Conservation (phyloP, 345 rosid species). For the Raphanus sativus region DNA sequence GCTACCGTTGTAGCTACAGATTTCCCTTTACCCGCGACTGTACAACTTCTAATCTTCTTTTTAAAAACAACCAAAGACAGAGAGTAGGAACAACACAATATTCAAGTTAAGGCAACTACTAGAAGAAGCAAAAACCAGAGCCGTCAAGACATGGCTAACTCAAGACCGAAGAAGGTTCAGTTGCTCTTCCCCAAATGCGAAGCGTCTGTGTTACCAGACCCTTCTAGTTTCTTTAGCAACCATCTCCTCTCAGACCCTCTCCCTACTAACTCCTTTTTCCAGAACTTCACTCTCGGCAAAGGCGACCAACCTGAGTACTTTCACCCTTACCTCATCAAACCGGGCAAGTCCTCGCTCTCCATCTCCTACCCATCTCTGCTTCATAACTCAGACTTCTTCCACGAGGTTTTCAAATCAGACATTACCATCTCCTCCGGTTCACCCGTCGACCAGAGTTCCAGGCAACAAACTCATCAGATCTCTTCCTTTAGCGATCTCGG, state of each 20-base stretch:
- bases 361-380: constrained; percentile 65
- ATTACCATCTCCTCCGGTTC: constrained; percentile 64
- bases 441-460: constrained; percentile 35
- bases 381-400: constrained; percentile 55
- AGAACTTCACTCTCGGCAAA: constrained; percentile 75
- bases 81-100: no score
- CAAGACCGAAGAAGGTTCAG: no score
- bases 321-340: constrained; percentile 86
- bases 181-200: constrained; percentile 45
- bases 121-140: no score
- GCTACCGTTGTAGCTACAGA: background rate
- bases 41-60: background rate
- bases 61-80: background rate
- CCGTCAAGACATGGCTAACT: no score
- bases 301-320: constrained; percentile 83
- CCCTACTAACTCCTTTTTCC: constrained; percentile 89
- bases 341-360: constrained; percentile 57
- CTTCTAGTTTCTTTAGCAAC: constrained; percentile 65
- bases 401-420: constrained; percentile 60
- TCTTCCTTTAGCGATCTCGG: constrained; percentile 70
- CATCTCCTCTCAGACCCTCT: constrained; percentile 66
- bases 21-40: background rate
- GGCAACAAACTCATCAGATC: constrained; percentile 50
- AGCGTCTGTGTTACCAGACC: constrained; percentile 72
- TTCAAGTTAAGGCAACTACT: no score